A percentile compares a stretch with the other conserved stretches of the same genome.
These are phyloP conservation scores for Aurantiochytrium sp. DNA, from an alignment of 108 stramenopile species.

Conservation along the genomic window DNA sequence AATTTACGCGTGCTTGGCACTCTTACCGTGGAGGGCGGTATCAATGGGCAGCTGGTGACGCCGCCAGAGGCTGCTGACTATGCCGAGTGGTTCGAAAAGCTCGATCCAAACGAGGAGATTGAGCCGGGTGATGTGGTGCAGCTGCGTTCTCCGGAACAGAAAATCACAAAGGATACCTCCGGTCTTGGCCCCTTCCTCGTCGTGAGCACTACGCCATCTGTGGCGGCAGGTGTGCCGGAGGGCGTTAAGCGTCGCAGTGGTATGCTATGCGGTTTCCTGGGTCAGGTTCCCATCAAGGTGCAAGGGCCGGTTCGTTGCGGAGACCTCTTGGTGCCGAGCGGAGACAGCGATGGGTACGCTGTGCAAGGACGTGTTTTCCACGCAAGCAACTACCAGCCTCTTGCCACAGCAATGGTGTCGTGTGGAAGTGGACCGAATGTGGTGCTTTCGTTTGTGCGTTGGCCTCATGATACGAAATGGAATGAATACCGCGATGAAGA, in stretches of 20 bases:
- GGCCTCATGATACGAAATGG: background rate
- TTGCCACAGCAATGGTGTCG: background rate
- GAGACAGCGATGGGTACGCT: background rate
- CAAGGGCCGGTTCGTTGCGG: background rate
- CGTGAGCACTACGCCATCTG: background rate
- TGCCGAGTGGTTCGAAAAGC: conserved; percentile 15
- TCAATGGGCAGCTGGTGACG: background rate
- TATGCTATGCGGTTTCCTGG: background rate
- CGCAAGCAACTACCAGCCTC: background rate
- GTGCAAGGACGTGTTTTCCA: background rate
- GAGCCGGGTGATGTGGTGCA: background rate
- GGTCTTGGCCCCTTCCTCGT: background rate
- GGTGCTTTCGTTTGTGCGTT: conserved; percentile 4
- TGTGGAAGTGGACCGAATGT: background rate
- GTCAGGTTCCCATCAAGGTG: conserved; percentile 11
- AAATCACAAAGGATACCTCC: background rate
- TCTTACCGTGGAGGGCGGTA: background rate
- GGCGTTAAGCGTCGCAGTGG: background rate
- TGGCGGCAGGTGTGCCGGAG: conserved; percentile 16
- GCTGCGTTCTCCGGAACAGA: background rate
- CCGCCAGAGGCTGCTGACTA: conserved; percentile 14
- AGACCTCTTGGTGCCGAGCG: conserved; percentile 1
- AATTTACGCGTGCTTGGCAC: background rate
- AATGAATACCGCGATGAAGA: background rate
- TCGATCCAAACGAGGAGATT: background rate